Evolutionary conservation across 2,329 filamentous ascomycete species (phyloP).

Genomic region (Paecilomyces fulvus): DNA sequence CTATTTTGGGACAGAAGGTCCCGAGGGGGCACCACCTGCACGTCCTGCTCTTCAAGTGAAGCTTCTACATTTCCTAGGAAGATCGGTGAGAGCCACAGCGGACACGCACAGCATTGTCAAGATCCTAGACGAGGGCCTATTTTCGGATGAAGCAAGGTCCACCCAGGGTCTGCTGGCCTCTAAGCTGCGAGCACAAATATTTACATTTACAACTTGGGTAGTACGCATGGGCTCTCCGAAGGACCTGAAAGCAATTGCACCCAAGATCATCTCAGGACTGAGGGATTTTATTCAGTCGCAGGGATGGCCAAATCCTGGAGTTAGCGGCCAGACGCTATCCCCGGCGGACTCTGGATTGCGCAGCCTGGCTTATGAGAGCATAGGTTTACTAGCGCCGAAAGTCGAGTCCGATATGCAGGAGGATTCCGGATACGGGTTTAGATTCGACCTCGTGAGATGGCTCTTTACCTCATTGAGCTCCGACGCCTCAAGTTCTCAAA

Average conservation of each 20-base stretch:
- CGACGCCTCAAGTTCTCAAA: slow-evolving; percentile 63
- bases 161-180: slow-evolving; percentile 61
- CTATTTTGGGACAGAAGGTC: slow-evolving; percentile 55
- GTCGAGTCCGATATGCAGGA: slow-evolving; percentile 28
- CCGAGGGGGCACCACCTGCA: slow-evolving; percentile 36
- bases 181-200: slow-evolving; percentile 73
- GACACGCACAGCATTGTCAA: slow-evolving; percentile 60
- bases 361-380: slow-evolving; percentile 79
- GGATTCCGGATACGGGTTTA: slow-evolving; percentile 36
- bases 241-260: slow-evolving; percentile 57
- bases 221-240: slow-evolving; percentile 60
- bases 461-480: slow-evolving; percentile 75
- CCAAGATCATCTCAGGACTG: slow-evolving; percentile 59
- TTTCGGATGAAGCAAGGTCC: slow-evolving; percentile 32
- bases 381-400: slow-evolving; percentile 63
- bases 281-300: slow-evolving; percentile 67
- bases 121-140: slow-evolving; percentile 60
- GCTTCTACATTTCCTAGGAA: slow-evolving; percentile 66
- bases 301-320: slow-evolving; percentile 65
- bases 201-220: slow-evolving; percentile 80
- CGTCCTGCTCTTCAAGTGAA: slow-evolving; percentile 68
- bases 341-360: slow-evolving; percentile 59
- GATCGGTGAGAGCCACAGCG: slow-evolving; percentile 64
- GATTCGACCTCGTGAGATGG: slow-evolving; percentile 55
- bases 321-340: slow-evolving; percentile 45